Conservation (phyloP, 768 basidiomycete species). For the Tricholoma saponaceum region DNA sequence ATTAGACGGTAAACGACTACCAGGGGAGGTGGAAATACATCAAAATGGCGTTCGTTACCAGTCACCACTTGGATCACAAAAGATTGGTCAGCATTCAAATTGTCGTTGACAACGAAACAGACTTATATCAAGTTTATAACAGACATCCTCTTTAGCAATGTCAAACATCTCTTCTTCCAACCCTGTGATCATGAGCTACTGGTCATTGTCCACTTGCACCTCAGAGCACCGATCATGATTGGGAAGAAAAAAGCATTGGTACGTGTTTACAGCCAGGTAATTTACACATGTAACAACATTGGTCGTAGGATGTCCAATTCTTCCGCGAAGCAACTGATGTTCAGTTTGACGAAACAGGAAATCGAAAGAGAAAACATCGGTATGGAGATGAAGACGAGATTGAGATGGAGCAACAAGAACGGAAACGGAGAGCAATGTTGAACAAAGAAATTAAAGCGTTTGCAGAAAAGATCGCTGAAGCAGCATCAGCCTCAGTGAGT, state of each 20-base stretch:
- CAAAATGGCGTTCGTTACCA: constrained; percentile 94
- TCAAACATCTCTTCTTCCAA: constrained; percentile 99
- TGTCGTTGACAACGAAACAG: not conserved
- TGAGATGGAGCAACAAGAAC: constrained; percentile 96
- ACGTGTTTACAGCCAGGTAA: constrained; percentile 22
- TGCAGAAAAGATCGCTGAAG: constrained; percentile 88
- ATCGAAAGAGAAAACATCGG: constrained; percentile 92
- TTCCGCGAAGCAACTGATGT: constrained; percentile 97
- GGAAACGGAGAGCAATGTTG: constrained; percentile 80
- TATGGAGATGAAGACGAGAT: constrained; percentile 99
- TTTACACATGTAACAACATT: constrained; percentile 2
- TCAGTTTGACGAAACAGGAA: constrained; percentile 99
- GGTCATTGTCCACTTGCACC: constrained; percentile 90
- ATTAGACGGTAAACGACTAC: constrained; percentile 89
- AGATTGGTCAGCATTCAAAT: constrained; percentile 67
- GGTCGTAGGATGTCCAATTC: constrained; percentile 87
- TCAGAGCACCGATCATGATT: constrained; percentile 96
- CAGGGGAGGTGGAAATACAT: constrained; percentile 98
- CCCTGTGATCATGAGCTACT: constrained; percentile 95
- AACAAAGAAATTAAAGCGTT: constrained; percentile 96
- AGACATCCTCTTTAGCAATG: constrained; percentile 95
- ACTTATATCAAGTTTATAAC: constrained; percentile 4
- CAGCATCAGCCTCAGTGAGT: constrained; percentile 70
- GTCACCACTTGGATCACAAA: constrained; percentile 82
- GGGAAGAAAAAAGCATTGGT: constrained; percentile 98